These are phyloP conservation scores for Vanderwaltozyma verrucispora DNA, from an alignment of 805 yeast species.

Conservation along the genomic window DNA sequence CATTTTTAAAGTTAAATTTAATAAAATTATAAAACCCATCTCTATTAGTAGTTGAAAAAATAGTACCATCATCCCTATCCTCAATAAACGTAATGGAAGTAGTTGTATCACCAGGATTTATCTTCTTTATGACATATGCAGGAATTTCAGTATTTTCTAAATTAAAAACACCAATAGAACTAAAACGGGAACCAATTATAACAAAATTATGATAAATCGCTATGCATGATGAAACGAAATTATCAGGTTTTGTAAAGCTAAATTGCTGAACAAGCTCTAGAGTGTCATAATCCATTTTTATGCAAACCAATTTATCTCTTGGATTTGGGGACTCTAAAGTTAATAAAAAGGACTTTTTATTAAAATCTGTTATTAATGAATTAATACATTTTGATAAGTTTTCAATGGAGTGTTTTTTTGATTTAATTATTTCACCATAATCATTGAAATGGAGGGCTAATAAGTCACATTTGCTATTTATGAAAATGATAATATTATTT, in stretches of 20 bases:
- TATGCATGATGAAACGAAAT: constrained; percentile 52
- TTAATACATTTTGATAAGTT: constrained; percentile 41
- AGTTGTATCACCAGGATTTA: constrained; percentile 58
- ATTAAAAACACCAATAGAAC: constrained; percentile 50
- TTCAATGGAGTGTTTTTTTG: constrained; percentile 15
- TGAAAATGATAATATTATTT: constrained; percentile 27
- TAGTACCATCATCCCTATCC: constrained; percentile 10
- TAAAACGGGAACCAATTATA: constrained; percentile 62
- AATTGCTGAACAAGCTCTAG: constrained; percentile 20
- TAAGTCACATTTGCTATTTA: constrained; percentile 34
- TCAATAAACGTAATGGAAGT: constrained; percentile 40
- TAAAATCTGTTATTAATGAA: constrained; percentile 29
- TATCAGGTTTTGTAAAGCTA: constrained; percentile 32
- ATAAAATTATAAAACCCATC: constrained; percentile 54
- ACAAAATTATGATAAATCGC: constrained; percentile 35
- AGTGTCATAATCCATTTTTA: constrained; percentile 26
- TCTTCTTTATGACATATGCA: constrained; percentile 31
- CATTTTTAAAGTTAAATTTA: constrained; percentile 17
- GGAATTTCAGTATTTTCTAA: constrained; percentile 19
- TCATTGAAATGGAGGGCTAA: constrained; percentile 34
- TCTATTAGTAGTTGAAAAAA: constrained; percentile 43
- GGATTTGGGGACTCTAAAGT: constrained; percentile 64
- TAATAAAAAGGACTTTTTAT: constrained; percentile 26
- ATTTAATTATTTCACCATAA: constrained; percentile 22
- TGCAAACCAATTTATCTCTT: constrained; percentile 38